Percentiles rank a stretch among this genome's conserved stretches.
Evolutionary conservation across 108 stramenopile species (phyloP).

Genomic region (Nitzschia palea): DNA sequence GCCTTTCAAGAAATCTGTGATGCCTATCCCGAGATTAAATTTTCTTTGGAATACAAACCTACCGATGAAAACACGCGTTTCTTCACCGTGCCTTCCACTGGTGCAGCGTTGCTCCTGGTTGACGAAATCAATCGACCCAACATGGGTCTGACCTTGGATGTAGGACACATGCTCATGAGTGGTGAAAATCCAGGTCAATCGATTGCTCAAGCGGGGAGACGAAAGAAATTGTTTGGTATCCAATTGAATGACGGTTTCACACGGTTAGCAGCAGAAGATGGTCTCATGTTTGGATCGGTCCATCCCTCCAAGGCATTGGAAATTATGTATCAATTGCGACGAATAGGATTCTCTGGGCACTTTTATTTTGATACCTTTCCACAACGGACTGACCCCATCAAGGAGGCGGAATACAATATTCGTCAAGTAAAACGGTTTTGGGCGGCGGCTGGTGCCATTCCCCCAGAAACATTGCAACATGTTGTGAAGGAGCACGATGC

Average conservation of each 20-base stretch:
- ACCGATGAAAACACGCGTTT: constrained; percentile 90
- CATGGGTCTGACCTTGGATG: constrained; percentile 86
- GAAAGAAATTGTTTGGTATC: constrained; percentile 76
- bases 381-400: constrained; percentile 78
- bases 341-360: constrained; percentile 68
- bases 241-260: constrained; percentile 87
- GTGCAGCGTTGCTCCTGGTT: constrained; percentile 70
- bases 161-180: constrained; percentile 88
- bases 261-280: constrained; percentile 85
- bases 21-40: constrained; percentile 76
- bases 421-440: constrained; percentile 68
- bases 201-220: constrained; percentile 70
- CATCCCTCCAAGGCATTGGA: constrained; percentile 83
- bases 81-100: constrained; percentile 87
- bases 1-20: constrained; percentile 84
- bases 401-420: constrained; percentile 86
- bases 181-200: constrained; percentile 86
- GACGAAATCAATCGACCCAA: constrained; percentile 76
- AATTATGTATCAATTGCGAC: constrained; percentile 75
- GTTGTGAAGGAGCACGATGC: constrained; percentile 72
- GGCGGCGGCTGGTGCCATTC: constrained; percentile 50
- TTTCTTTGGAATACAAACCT: constrained; percentile 85
- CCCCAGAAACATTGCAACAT: constrained; percentile 27
- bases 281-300: constrained; percentile 86
- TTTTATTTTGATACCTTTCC: constrained; percentile 92